Base-by-base conservation (phyloP, 129 eudicot genomes). In the Flaveria trinervia region DNA sequence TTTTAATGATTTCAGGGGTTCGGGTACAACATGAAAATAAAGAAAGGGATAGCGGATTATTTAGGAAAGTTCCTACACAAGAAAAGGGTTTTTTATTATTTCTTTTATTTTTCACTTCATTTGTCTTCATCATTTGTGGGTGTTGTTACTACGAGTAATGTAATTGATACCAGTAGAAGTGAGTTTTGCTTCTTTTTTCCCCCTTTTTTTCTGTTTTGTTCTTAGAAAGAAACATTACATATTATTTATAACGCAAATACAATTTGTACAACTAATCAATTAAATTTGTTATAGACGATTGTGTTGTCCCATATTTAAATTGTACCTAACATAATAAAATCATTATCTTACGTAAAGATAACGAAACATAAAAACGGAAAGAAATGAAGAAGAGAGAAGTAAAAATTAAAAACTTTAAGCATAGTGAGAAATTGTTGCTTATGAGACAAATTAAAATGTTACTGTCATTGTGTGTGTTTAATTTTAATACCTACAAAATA, bases 81-180 rank as follows among this genome's bases (percentile, higher is more conserved):
- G 41, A 36, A 36, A 36, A 36, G 4, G 5, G 41, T 36, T 36
- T 36, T 0, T 36, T 36, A 33, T 33, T 33, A 36, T 36, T 36
- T 0, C 5, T 36, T 36, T 4, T 36, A 36, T 77, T 39, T 77
- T 22, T 70, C 23, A 22, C 41, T 50, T 65, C 14, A 65, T 1
- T 65, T 65, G 52, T 73, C 59, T 65, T 72, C 61, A 65, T 80
- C 26, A 56, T 80, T 73, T 73, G 73, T 72, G 52, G 78, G 75
- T 56, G 18, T 76, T 50, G 51, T 57, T 41, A 12, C 65, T 51
- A 56, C 44, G 41, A 56, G 30, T 57, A 60, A 8, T 80, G 83
- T 73, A 80, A 80, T 80, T 73, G 73, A 79, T 73, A 80, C 68
- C 65, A 25, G 65, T 23, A 33, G 36, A 59, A 59, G 65, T 59